Evolutionary conservation across 2,329 filamentous ascomycete genomes (phyloP), one percentile per base, ranked within the genome.

Genomic region (Amphichorda felina): DNA sequence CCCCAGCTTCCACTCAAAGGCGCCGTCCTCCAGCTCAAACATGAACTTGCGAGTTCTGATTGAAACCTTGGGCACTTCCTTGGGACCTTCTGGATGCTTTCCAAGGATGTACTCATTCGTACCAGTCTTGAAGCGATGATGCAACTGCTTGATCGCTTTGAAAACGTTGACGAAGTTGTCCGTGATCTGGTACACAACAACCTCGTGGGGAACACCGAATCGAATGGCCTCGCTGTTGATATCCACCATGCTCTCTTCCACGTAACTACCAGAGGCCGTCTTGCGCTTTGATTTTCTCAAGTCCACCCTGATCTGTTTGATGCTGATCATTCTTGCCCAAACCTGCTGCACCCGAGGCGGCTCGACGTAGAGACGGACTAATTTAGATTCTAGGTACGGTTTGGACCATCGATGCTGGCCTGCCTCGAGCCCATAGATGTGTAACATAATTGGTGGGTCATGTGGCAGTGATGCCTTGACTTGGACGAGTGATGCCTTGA

Each of bases 1-100:
- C 13, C 88, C 86, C 8, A 98, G 66, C 53, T 95, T 96, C 84
- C 88, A 98, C 55, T 98, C 91, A 49, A 98, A 98, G 0, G 85
- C 81, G 34, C 91, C 89, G 53, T 98, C 91, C 58, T 98, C 91
- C 25, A 98, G 68, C 50, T 96, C 89, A 40, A 98, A 89, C 3
- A 94, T 61, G 17, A 98, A 67, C 5, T 82, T 83, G 47, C 83
- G 82, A 37, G 81, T 82, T 35, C 87, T 76, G 8, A 98, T 45
- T 0, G 87, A 89, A 16, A 98, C 66, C 50, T 84, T 89, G 2
- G 91, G 91, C 0, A 98, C 78, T 31, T 75, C 66, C 54, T 93
- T 96, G 1, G 93, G 86, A 0, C 72, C 79, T 56, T 94, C 86
- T 0, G 91, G 86, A 8, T 72, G 71, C 57, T 94, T 95, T 13